These are phyloP conservation scores for Colletotrichum horii DNA, from an alignment of 2,329 filamentous ascomycete species.

Conservation along the genomic window DNA sequence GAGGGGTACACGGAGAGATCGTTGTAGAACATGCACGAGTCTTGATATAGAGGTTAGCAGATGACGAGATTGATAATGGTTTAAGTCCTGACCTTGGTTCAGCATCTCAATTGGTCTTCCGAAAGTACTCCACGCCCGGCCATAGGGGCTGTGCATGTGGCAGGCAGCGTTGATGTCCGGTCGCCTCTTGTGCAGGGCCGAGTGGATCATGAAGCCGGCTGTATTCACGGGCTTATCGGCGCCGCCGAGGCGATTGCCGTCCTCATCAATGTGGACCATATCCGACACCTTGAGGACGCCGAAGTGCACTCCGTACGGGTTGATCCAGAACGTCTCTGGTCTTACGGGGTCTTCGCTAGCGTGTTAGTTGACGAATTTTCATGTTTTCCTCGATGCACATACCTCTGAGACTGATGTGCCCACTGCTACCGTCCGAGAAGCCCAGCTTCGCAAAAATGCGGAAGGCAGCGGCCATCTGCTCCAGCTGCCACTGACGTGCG, in stretches of 20 bases:
- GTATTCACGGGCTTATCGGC: slow-evolving; percentile 64
- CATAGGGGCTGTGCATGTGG: slow-evolving; percentile 67
- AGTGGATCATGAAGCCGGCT: slow-evolving; percentile 73
- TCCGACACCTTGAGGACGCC: slow-evolving; percentile 68
- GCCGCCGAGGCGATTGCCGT: slow-evolving; percentile 66
- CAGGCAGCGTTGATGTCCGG: slow-evolving; percentile 70
- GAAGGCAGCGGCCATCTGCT: slow-evolving; percentile 52
- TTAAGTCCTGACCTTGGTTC: slow-evolving; percentile 45
- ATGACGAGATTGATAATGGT: no score
- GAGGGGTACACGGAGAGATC: slow-evolving; percentile 67
- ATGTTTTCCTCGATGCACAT: neutral
- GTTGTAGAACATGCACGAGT: slow-evolving; percentile 66
- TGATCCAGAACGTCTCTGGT: slow-evolving; percentile 43
- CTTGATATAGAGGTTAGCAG: slow-evolving; percentile 28
- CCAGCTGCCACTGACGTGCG: slow-evolving; percentile 38
- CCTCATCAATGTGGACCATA: slow-evolving; percentile 67
- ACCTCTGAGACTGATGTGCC: slow-evolving; percentile 48
- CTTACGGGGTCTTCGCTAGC: slow-evolving; percentile 31
- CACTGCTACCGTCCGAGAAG: slow-evolving; percentile 50
- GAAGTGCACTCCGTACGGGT: slow-evolving; percentile 71
- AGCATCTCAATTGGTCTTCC: slow-evolving; percentile 69
- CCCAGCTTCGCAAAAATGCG: slow-evolving; percentile 52
- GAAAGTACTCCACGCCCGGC: slow-evolving; percentile 71
- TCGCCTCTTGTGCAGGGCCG: slow-evolving; percentile 66
- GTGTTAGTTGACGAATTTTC: neutral